These are phyloP conservation scores for Candida nitratophila DNA, from an alignment of 805 yeast genomes.

Conservation along the genomic window DNA sequence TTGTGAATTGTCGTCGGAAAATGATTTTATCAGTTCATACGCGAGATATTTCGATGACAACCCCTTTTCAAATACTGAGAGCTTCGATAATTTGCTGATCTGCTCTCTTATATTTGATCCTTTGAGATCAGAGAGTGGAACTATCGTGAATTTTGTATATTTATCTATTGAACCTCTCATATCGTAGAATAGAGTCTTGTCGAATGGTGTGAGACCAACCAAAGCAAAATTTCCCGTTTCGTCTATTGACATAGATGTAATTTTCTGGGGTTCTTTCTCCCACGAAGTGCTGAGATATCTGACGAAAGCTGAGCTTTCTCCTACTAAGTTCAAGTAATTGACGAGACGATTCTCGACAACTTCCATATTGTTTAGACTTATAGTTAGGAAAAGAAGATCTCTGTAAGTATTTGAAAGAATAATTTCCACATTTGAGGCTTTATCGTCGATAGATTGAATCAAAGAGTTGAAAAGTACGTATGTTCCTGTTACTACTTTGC, in stretches of 20 bases:
- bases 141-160: neutral
- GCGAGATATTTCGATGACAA: neutral
- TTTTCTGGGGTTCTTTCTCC: neutral
- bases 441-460: conserved; percentile 1
- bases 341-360: neutral
- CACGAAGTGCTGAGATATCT: neutral
- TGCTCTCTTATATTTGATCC: neutral
- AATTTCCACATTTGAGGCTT: neutral
- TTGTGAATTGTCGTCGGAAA: neutral
- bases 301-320: neutral
- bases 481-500: conserved; percentile 1
- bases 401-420: conserved; percentile 8
- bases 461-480: conserved; percentile 11
- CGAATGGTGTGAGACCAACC: neutral
- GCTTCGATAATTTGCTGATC: neutral
- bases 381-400: conserved; percentile 2
- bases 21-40: neutral
- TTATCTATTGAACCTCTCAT: neutral
- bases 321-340: neutral
- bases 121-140: neutral
- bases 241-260: neutral
- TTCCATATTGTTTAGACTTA: neutral
- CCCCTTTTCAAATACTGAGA: neutral
- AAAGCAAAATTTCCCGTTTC: neutral
- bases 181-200: neutral